Base-by-base conservation (phyloP, 352 stramenopile genomes). In the Pythium vanterpoolii region DNA sequence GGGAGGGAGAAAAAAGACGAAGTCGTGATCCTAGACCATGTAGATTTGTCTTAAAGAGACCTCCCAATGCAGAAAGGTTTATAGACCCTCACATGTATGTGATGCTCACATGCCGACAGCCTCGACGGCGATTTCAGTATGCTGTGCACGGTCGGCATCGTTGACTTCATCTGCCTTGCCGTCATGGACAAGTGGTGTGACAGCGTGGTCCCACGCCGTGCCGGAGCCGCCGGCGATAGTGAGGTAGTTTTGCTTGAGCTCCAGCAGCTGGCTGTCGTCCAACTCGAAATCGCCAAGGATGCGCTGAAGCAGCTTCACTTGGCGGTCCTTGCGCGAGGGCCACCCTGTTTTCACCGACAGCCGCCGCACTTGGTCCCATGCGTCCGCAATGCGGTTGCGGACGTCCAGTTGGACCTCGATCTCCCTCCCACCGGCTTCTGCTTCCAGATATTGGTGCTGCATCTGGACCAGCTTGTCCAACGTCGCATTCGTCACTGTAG, bases 231-330 rank as follows among this genome's bases (percentile, higher is more conserved):
- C 68, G 24, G 69, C 76, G 23, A 83, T 50, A 10, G 38, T 62
- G 26, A 82, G 26, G 44, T 79, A 88, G 18, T 77, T 55, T 36
- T 62, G 63, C 57, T 85, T 74, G 26, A 88, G 66, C 14, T 67
- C 66, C 11, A 56, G 33, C 0, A 62, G 24, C 48, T 86, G 68
- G 19, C 45, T 55, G 4, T 66, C 58, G n/a, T 71, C 57, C 16
- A 76, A 21, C 8, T 50, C 5, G 24, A 65, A 63, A 1, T 33
- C 54, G 16, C 34, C 33, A 2, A 79, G 33, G 13, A 79, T 31
- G 2, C 24, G 33, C 52, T 68, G 46, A 16, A 76, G 53, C 11
- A 74, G 44, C 48, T 70, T 75, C 42, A 68, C 66, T 34, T 72
- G 73, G 9, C 72, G 67, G 21, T 79, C 69, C 27, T 72, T 68